Conservation (phyloP, 2,329 filamentous ascomycete genomes). For the Penicillium sp. region DNA sequence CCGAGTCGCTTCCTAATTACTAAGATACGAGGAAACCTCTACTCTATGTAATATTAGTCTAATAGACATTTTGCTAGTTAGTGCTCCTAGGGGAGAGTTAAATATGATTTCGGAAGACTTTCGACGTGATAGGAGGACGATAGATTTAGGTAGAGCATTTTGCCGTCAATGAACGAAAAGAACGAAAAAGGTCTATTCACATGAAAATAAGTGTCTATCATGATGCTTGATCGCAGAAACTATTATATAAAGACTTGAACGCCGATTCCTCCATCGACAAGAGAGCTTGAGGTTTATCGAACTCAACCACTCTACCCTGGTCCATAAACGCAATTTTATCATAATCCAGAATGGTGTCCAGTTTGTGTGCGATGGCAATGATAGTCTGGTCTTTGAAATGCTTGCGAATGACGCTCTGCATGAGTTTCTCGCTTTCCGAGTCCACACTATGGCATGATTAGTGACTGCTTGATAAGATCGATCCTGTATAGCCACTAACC, state of each 20-base stretch:
- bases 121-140: too few species aligned
- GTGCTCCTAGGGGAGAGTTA: too few species aligned
- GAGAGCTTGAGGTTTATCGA: constrained; percentile 17
- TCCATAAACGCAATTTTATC: constrained; percentile 31
- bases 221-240: neutral
- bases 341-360: constrained; percentile 39
- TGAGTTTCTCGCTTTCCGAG: constrained; percentile 52
- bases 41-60: too few species aligned
- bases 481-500: constrained; percentile 6
- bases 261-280: constrained; percentile 17
- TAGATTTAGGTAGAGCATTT: neutral
- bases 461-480: neutral
- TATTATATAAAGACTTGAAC: constrained; percentile 19
- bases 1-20: too few species aligned
- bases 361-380: constrained; percentile 53
- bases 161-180: neutral
- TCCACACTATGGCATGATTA: constrained; percentile 48
- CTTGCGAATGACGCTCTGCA: constrained; percentile 54
- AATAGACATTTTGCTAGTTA: too few species aligned
- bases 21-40: too few species aligned
- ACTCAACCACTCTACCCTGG: constrained; percentile 26
- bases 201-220: neutral
- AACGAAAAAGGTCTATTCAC: neutral
- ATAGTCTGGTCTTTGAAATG: constrained; percentile 57
- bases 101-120: too few species aligned